Base-by-base conservation (phyloP, 257 asterid genomes). In the Ajuga chamaepitys region DNA sequence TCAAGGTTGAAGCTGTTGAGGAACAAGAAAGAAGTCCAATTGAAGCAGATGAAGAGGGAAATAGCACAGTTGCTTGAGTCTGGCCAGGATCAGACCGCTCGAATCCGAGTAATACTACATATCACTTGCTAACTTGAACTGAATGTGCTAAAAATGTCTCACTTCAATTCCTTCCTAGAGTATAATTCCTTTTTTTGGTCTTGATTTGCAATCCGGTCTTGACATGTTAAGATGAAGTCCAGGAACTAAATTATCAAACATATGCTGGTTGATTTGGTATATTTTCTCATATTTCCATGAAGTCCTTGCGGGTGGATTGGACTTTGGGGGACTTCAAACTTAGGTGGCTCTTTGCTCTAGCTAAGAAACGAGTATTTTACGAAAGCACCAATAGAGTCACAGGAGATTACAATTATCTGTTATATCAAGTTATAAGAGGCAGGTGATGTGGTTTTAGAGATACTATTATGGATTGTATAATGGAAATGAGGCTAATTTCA, bases 11-110 rank as follows among this genome's bases (percentile, higher is more conserved):
- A 92, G 78, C 77, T 92, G 2, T 60, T 92, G 87, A 83, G 75
- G 84, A 92, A 92, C 80, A 88, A 81, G 84, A 92, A 92, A 62
- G 93, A 92, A 55, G 83, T 72, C 55, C 97, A 87, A 63, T 69
- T 88, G 56, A 88, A 82, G 64, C 95, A 86, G 80, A 88, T 88
- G 92, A 85, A 73, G 79, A 79, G 76, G 72, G 98, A 91, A 80
- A 74, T 87, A 8, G 88, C 95, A 3, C 86, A 84, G 79, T 67
- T 92, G 75, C 95, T 92, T 9, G 93, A 85, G 57, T 79, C 95
- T 50, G 93, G 95, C 55, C 91, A 91, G 84, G 85, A 78, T 56
- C 91, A 63, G 70, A 83, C 95, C 3, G 97, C 98, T 60, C 73
- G 86, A 64, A 85, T 92, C 75, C 95, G 96, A 58, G 98, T 88